Evolutionary conservation across 75 land plant genomes (phyloP).

Genomic region (Sequoia sempervirens): DNA sequence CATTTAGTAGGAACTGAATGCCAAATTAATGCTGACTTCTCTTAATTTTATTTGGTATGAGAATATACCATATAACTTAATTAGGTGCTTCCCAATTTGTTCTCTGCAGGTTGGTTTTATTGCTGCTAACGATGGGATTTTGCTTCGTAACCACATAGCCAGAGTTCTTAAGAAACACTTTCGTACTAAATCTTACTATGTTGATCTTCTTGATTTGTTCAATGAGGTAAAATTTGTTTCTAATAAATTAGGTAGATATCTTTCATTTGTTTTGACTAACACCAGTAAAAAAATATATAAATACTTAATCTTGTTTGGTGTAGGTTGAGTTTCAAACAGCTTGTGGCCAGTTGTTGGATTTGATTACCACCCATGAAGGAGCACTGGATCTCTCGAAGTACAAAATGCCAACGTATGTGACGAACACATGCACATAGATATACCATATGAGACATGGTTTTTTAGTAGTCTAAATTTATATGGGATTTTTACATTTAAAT

Average conservation of each 20-base stretch:
- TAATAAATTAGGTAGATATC: neutral
- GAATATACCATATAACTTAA: too few relatives aligned
- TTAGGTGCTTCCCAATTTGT: too few relatives aligned
- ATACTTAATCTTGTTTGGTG: neutral
- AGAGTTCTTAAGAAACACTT: conserved; percentile 80
- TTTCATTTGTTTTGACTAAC: neutral
- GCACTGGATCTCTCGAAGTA: conserved; percentile 88
- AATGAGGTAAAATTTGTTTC: conserved; percentile 60
- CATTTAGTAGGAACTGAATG: too few relatives aligned
- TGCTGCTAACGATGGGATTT: conserved; percentile 93
- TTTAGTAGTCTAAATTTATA: neutral
- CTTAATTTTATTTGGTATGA: too few relatives aligned
- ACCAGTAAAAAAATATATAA: neutral
- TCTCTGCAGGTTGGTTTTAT: conserved; percentile 71
- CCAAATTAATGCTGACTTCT: too few relatives aligned
- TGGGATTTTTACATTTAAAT: neutral
- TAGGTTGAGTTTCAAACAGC: conserved; percentile 97
- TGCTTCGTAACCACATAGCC: conserved; percentile 81
- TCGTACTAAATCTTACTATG: conserved; percentile 68
- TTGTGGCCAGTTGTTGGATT: conserved; percentile 91
- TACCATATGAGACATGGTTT: neutral
- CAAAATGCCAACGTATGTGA: conserved; percentile 66
- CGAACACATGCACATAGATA: neutral
- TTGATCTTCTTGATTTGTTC: conserved; percentile 83
- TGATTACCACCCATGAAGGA: conserved; percentile 92